Evolutionary conservation across 2,329 filamentous ascomycete species (phyloP).

Genomic region (Catunica adiposa): DNA sequence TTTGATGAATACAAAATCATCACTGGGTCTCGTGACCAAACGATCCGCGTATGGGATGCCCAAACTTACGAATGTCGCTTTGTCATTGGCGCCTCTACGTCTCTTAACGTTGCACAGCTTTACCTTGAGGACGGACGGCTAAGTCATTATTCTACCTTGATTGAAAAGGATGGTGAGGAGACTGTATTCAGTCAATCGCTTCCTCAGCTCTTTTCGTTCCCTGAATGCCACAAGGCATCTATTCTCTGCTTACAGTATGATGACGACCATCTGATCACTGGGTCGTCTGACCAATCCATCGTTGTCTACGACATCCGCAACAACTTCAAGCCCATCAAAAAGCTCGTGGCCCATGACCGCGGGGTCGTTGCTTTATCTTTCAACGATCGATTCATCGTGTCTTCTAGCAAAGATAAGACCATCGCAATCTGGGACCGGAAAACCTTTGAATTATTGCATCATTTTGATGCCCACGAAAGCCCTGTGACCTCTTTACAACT

Average conservation of each 20-base stretch:
- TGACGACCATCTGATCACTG: constrained; percentile 79
- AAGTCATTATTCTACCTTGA: constrained; percentile 27
- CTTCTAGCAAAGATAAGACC: constrained; percentile 86
- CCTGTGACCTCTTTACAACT: constrained; percentile 95
- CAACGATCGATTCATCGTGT: constrained; percentile 81
- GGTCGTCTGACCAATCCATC: constrained; percentile 80
- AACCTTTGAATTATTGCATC: constrained; percentile 59
- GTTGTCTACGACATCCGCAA: constrained; percentile 77
- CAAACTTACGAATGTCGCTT: constrained; percentile 70
- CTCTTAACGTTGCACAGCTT: constrained; percentile 39
- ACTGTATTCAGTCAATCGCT: background rate
- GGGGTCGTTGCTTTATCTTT: constrained; percentile 91
- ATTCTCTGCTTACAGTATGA: constrained; percentile 95
- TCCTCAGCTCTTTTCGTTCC: constrained; percentile 32
- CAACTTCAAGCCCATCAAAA: constrained; percentile 62
- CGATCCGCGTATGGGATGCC: constrained; percentile 92
- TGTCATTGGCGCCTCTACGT: constrained; percentile 64
- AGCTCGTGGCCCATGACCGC: constrained; percentile 62
- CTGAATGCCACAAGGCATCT: constrained; percentile 63
- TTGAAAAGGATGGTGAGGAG: background rate
- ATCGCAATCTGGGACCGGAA: constrained; percentile 89
- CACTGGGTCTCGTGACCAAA: constrained; percentile 87
- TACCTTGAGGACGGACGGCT: constrained; percentile 34
- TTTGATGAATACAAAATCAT: constrained; percentile 99
- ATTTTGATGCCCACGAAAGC: constrained; percentile 69